phyloP scores from a whole-genome alignment of 345 rosid species.

The Populus ilicifolia region DNA sequence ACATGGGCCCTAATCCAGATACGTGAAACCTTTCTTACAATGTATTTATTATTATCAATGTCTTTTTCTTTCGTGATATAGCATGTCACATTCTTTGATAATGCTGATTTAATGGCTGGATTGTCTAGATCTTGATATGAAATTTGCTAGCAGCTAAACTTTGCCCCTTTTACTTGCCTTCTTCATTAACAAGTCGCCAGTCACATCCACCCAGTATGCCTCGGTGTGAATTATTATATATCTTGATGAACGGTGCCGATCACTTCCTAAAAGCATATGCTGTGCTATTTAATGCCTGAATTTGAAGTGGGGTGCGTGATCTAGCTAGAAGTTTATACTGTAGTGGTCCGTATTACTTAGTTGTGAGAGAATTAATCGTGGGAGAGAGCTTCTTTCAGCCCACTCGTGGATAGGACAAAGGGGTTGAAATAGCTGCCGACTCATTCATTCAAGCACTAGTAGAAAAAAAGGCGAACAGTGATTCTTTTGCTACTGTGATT shows the following conservation, averaged over 20 bases:
- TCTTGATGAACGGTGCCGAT: neutral
- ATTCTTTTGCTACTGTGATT: conserved; percentile 44
- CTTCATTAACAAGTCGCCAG: neutral
- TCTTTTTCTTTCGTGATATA: neutral
- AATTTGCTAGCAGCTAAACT: neutral
- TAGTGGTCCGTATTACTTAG: neutral
- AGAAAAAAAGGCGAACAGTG: neutral
- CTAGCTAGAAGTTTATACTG: neutral
- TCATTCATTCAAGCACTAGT: conserved; percentile 81
- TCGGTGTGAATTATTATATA: neutral
- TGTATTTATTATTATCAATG: too few species aligned
- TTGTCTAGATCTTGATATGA: neutral
- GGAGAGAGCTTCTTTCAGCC: conserved; percentile 87
- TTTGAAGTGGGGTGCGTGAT: neutral
- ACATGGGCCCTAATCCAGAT: neutral
- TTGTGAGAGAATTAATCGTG: conserved; percentile 8
- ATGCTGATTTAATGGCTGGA: neutral
- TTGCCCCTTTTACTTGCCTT: neutral
- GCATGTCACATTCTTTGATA: neutral
- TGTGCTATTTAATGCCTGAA: neutral
- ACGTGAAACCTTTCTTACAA: neutral
- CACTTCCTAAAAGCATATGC: neutral
- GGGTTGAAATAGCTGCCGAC: conserved; percentile 84
- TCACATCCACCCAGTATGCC: neutral
- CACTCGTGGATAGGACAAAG: conserved; percentile 60